phyloP scores from a whole-genome alignment of 306 rosid genomes.

The Gleditsia sinensis region DNA sequence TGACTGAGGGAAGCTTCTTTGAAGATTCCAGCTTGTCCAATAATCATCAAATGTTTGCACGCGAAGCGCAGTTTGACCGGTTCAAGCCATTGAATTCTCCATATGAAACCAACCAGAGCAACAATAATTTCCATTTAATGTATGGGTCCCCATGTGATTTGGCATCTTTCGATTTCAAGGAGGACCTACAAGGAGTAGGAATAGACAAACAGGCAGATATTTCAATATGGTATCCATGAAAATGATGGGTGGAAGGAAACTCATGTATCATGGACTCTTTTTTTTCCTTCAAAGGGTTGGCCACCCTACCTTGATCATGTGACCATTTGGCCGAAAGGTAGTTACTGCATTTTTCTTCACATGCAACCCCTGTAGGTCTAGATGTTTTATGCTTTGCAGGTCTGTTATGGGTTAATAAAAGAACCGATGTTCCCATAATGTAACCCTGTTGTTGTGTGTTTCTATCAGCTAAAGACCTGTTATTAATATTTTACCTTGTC shows the following conservation, averaged over 20 bases:
- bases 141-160: slow-evolving; percentile 59
- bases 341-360: slow-evolving; percentile 36
- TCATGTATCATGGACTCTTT: neutral
- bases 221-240: slow-evolving; percentile 57
- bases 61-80: slow-evolving; percentile 56
- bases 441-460: slow-evolving; percentile 2
- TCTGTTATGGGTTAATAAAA: slow-evolving; percentile 44
- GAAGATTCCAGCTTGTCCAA: slow-evolving; percentile 42
- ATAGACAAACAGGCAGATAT: slow-evolving; percentile 56
- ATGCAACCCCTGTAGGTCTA: slow-evolving; percentile 39
- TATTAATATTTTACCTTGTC: slow-evolving; percentile 5
- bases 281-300: slow-evolving; percentile 15
- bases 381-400: slow-evolving; percentile 38
- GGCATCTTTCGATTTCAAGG: slow-evolving; percentile 55
- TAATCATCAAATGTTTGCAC: slow-evolving; percentile 39
- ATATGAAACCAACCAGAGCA: slow-evolving; percentile 46
- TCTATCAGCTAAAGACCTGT: slow-evolving; percentile 18
- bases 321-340: slow-evolving; percentile 34
- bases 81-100: slow-evolving; percentile 51
- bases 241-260: neutral
- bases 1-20: slow-evolving; percentile 51
- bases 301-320: slow-evolving; percentile 12
- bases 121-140: slow-evolving; percentile 46
- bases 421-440: slow-evolving; percentile 38
- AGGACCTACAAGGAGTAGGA: slow-evolving; percentile 51